Evolutionary conservation across 139 green algal species (phyloP).

Genomic region (Tetradesmus obliquus): DNA sequence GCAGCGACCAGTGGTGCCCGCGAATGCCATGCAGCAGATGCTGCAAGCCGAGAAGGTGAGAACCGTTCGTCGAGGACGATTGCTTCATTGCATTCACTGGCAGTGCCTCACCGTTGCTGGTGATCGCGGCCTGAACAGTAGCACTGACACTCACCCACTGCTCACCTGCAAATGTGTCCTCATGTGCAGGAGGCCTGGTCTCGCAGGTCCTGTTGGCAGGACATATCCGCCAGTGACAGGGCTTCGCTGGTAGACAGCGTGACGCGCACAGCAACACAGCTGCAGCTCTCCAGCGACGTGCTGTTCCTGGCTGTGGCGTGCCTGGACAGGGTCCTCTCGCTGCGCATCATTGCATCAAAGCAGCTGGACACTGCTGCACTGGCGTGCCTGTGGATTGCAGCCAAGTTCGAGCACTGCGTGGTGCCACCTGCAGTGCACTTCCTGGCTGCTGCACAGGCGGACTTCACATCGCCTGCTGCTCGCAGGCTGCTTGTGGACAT

Average conservation of each 20-base stretch:
- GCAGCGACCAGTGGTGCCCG: not conserved
- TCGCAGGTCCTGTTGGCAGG: not conserved
- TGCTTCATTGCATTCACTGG: no score
- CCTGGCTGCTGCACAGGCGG: conserved; percentile 8
- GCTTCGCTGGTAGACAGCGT: conserved; percentile 24
- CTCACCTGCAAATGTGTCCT: not conserved
- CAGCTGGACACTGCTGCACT: conserved; percentile 1
- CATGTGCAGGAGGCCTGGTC: not conserved
- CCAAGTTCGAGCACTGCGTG: conserved; percentile 25
- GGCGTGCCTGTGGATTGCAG: conserved; percentile 27
- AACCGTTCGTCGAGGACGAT: not conserved
- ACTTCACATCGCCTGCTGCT: not conserved
- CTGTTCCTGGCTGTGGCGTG: conserved; percentile 28
- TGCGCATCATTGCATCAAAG: not conserved
- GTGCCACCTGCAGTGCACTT: conserved; percentile 6
- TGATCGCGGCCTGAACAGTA: no score
- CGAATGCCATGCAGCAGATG: not conserved
- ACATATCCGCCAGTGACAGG: conserved; percentile 1
- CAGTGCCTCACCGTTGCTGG: no score
- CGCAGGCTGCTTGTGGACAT: conserved; percentile 10
- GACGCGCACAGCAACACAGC: conserved; percentile 27
- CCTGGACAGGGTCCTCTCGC: not conserved
- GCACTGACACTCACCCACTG: not conserved
- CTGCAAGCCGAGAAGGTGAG: not conserved
- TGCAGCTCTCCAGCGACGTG: conserved; percentile 19